Conservation (phyloP, 2,329 filamentous ascomycete species). For the Stenocarpella maydis region DNA sequence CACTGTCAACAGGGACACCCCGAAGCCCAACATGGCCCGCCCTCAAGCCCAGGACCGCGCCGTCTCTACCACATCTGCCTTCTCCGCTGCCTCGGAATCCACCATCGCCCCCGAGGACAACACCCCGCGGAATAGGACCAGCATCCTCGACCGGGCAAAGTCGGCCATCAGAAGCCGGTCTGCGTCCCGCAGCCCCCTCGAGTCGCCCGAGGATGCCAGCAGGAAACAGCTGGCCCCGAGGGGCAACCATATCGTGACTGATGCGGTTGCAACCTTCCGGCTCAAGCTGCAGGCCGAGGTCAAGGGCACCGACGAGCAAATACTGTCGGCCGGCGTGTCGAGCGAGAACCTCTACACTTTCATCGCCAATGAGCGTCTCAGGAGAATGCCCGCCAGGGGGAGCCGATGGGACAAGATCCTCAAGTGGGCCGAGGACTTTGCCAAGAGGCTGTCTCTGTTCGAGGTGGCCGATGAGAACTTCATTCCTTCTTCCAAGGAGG, state of each 20-base stretch:
- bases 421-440: constrained; percentile 35
- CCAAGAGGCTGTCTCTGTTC: constrained; percentile 36
- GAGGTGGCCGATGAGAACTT: constrained; percentile 34
- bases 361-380: constrained; percentile 35
- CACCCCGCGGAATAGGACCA: constrained; percentile 25
- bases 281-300: constrained; percentile 34
- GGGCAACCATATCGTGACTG: constrained; percentile 35
- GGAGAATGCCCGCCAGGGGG: constrained; percentile 35
- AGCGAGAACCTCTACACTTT: constrained; percentile 34
- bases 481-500: constrained; percentile 36
- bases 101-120: constrained; percentile 34
- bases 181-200: constrained; percentile 30
- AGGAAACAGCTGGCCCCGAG: constrained; percentile 31
- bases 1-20: constrained; percentile 32
- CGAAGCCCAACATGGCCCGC: constrained; percentile 34
- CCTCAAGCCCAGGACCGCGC: constrained; percentile 29
- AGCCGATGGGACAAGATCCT: constrained; percentile 37
- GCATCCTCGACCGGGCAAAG: constrained; percentile 34
- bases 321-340: constrained; percentile 33
- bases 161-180: constrained; percentile 30
- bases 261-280: constrained; percentile 33
- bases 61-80: constrained; percentile 32
- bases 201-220: constrained; percentile 24
- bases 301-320: constrained; percentile 33
- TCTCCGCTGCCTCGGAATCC: constrained; percentile 32